These are phyloP conservation scores for Pythium periplocum DNA, from an alignment of 352 stramenopile species.

Conservation along the genomic window DNA sequence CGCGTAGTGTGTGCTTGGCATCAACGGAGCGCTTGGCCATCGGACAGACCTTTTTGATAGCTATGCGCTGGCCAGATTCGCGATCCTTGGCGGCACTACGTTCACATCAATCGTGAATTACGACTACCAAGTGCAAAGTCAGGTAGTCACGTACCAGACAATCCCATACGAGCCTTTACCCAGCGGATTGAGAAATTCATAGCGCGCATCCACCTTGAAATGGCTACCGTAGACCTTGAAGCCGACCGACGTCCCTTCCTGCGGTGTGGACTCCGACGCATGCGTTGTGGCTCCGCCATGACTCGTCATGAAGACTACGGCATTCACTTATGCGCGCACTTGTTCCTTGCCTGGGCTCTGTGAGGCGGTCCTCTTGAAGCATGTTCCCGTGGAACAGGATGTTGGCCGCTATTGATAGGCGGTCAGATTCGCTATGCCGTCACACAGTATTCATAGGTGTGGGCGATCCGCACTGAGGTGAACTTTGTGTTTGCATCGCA, in stretches of 20 bases:
- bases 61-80: conserved; percentile 69
- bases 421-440: no score
- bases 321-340: no score
- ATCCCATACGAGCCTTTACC: conserved; percentile 91
- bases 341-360: no score
- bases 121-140: not conserved
- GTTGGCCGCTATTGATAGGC: no score
- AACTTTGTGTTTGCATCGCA: no score
- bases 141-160: conserved; percentile 51
- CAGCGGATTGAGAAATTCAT: conserved; percentile 84
- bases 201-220: conserved; percentile 80
- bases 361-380: no score
- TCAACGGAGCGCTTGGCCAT: conserved; percentile 81
- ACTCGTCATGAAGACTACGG: conserved; percentile 2
- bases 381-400: no score
- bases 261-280: no score
- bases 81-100: conserved; percentile 69
- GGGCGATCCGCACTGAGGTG: no score
- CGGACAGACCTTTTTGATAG: conserved; percentile 89
- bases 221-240: conserved; percentile 81
- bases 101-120: not conserved
- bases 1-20: conserved; percentile 86
- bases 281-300: not conserved
- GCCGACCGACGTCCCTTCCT: not conserved
- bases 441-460: no score